These are phyloP conservation scores for Scheffersomyces amazonensis DNA, from an alignment of 805 yeast species.

Conservation along the genomic window DNA sequence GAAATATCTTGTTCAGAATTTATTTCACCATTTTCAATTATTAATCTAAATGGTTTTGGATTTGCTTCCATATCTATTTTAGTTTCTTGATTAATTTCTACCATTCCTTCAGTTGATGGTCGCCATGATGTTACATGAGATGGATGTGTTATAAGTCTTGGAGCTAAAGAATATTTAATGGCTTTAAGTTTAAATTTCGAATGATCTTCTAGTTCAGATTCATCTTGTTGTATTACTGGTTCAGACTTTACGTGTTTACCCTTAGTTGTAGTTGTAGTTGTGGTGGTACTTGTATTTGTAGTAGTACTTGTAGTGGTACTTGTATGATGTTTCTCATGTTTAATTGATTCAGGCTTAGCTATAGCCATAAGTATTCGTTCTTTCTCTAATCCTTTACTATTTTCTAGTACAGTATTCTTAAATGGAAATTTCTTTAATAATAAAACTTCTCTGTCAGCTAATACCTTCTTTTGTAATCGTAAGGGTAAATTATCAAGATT, in stretches of 20 bases:
- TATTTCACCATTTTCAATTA: background rate
- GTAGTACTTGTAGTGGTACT: background rate
- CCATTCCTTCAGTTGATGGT: slow-evolving; percentile 18
- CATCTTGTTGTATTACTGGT: background rate
- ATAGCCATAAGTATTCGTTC: slow-evolving; percentile 1
- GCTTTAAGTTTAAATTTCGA: slow-evolving; percentile 18
- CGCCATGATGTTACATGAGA: slow-evolving; percentile 43
- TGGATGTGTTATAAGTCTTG: slow-evolving; percentile 40
- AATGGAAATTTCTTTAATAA: slow-evolving; percentile 35
- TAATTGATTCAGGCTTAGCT: background rate
- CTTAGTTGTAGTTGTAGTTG: background rate
- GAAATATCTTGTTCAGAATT: background rate
- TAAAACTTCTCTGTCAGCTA: slow-evolving; percentile 30
- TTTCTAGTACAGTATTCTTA: slow-evolving; percentile 24
- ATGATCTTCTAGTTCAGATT: background rate
- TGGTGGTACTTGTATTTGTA: background rate
- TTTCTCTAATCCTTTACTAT: slow-evolving; percentile 18
- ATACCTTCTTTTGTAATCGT: slow-evolving; percentile 36
- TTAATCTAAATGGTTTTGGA: background rate
- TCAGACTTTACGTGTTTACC: background rate
- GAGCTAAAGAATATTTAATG: slow-evolving; percentile 29
- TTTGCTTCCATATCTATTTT: background rate
- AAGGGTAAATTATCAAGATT: slow-evolving; percentile 33
- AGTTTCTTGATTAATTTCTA: slow-evolving; percentile 7
- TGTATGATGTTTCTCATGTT: background rate